A percentile compares a stretch with the other conserved stretches of the same genome.
Conservation (phyloP, 2,329 filamentous ascomycete species). For the Apiospora pterosperma region DNA sequence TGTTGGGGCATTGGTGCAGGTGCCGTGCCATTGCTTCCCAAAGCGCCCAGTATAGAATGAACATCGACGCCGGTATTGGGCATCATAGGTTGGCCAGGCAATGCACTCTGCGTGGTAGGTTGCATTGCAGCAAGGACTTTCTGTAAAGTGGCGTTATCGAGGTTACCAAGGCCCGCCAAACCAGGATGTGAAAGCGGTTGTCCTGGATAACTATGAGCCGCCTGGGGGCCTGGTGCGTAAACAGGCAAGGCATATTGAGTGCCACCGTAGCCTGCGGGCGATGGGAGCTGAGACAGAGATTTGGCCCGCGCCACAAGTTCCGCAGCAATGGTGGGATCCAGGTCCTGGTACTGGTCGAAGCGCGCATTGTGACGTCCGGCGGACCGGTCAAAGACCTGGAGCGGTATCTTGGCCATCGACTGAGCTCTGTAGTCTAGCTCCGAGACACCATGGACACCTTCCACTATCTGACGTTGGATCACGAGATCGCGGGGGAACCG, state of each 20-base stretch:
- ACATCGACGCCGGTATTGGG: constrained; percentile 22
- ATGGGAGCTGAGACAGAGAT: constrained; percentile 28
- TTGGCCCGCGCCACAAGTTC: constrained; percentile 77
- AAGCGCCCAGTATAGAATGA: constrained; percentile 23
- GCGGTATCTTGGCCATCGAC: constrained; percentile 66
- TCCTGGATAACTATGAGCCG: constrained; percentile 19
- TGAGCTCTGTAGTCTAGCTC: constrained; percentile 71
- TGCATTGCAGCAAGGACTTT: constrained; percentile 30
- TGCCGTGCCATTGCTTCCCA: constrained; percentile 22
- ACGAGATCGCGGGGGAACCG: constrained; percentile 74
- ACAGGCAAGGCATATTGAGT: constrained; percentile 9
- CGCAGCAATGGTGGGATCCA: constrained; percentile 74
- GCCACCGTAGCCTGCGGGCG: constrained; percentile 22
- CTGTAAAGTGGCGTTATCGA: constrained; percentile 30
- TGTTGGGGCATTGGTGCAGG: constrained; percentile 16
- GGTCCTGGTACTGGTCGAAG: constrained; percentile 83
- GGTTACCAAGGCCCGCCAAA: constrained; percentile 20
- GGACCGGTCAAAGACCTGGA: constrained; percentile 83
- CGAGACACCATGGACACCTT: constrained; percentile 83
- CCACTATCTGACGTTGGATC: constrained; percentile 80
- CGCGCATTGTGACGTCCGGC: constrained; percentile 70
- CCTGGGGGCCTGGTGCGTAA: constrained; percentile 18
- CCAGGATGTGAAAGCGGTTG: constrained; percentile 6
- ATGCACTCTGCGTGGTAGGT: constrained; percentile 9
- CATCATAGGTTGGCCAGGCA: constrained; percentile 29